These are phyloP conservation scores for Prinsepia uniflora DNA, from an alignment of 306 rosid genomes.

Conservation along the genomic window DNA sequence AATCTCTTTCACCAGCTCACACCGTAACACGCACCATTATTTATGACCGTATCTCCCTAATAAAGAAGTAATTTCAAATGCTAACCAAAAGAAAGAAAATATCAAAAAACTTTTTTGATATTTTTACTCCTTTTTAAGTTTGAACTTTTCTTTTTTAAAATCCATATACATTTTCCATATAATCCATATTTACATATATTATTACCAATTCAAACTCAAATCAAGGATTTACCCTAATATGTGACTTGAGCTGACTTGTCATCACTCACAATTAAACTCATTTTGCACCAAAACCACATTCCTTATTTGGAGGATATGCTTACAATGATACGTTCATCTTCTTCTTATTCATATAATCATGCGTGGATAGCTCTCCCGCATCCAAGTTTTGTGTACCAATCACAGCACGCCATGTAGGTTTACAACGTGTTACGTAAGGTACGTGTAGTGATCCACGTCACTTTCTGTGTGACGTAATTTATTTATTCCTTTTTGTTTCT, in stretches of 20 bases:
- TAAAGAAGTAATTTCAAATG: background rate
- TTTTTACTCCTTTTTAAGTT: constrained; percentile 2
- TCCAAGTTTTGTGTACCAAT: background rate
- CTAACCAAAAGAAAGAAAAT: background rate
- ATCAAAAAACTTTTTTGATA: background rate
- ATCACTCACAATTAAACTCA: background rate
- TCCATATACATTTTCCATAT: background rate
- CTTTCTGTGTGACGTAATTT: background rate
- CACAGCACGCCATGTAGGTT: rapidly evolving
- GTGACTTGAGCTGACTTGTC: background rate
- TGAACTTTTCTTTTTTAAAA: background rate
- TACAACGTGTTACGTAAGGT: rapidly evolving
- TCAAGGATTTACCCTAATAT: background rate
- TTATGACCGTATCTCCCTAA: background rate
- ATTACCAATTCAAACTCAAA: background rate
- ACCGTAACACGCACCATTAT: too few species aligned
- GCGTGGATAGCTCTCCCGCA: background rate
- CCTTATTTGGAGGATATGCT: background rate
- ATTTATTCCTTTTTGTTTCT: background rate
- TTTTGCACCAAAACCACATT: background rate
- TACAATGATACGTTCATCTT: background rate
- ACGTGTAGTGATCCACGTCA: background rate
- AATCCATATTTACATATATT: background rate
- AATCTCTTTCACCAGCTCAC: too few species aligned
- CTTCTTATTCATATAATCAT: background rate